Conservation (phyloP, 305 asterid genomes). For the Fraxinus latifolia region DNA sequence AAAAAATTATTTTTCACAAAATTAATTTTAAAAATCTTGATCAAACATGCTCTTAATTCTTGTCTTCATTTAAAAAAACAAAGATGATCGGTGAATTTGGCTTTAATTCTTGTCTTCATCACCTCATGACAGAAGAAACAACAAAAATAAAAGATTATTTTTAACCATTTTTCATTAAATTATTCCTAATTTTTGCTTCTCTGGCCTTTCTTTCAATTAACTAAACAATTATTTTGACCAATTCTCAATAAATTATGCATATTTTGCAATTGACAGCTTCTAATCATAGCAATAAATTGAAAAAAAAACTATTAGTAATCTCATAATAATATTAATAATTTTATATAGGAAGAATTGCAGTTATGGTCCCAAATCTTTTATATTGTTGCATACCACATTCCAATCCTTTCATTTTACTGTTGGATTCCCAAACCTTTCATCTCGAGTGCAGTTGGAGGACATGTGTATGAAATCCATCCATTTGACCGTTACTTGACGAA, state of each 20-base stretch:
- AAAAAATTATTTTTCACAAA: too few species aligned
- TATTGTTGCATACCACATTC: too few species aligned
- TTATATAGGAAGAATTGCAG: neutral
- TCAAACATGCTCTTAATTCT: too few species aligned
- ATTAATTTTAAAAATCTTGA: too few species aligned
- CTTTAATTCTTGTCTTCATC: neutral
- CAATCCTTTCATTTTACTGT: too few species aligned
- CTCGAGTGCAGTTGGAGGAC: too few species aligned
- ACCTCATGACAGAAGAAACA: constrained; percentile 12
- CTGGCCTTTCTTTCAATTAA: neutral
- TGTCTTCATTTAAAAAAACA: too few species aligned
- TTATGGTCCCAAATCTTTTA: too few species aligned
- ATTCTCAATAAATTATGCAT: neutral
- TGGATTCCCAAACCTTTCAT: too few species aligned
- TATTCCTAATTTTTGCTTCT: neutral
- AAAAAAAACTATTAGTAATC: neutral
- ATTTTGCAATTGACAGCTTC: neutral
- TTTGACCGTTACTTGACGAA: too few species aligned
- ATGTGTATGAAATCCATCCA: too few species aligned
- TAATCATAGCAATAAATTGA: neutral
- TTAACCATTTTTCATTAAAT: neutral
- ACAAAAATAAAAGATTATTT: neutral
- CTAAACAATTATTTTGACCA: neutral
- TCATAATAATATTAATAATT: neutral
- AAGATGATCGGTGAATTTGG: constrained; percentile 19